Percentiles rank a stretch among this genome's conserved stretches.
phyloP scores from a whole-genome alignment of 805 yeast species.

The Schizosaccharomyces lindneri region DNA sequence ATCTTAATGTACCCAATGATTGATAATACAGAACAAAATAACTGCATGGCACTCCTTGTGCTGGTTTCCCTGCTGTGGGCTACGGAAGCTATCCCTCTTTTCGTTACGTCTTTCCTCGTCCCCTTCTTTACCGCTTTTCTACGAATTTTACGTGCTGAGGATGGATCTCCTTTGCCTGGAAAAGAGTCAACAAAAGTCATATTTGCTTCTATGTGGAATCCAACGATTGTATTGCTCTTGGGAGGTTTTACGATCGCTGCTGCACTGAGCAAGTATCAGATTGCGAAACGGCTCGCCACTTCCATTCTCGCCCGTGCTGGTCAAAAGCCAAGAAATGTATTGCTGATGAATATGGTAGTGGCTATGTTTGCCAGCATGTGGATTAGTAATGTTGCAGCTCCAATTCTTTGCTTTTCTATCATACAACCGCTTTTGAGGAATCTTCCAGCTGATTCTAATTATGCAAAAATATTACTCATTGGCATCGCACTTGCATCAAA shows the following conservation, averaged over 20 bases:
- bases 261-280: conserved; percentile 70
- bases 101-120: conserved; percentile 62
- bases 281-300: conserved; percentile 69
- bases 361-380: conserved; percentile 77
- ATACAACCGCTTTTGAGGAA: conserved; percentile 76
- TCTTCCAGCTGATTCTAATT: conserved; percentile 49
- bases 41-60: conserved; percentile 63
- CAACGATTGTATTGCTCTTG: conserved; percentile 64
- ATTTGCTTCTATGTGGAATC: conserved; percentile 79
- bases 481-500: conserved; percentile 88
- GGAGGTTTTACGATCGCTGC: conserved; percentile 95
- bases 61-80: conserved; percentile 85
- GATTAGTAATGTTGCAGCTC: conserved; percentile 94
- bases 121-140: conserved; percentile 61
- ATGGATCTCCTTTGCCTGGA: conserved; percentile 28
- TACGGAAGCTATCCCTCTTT: conserved; percentile 69
- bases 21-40: conserved; percentile 37
- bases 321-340: conserved; percentile 52
- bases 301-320: conserved; percentile 64
- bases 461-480: conserved; percentile 59
- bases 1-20: conserved; percentile 20
- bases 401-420: conserved; percentile 74
- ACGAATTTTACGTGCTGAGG: conserved; percentile 35
- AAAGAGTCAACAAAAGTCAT: conserved; percentile 55
- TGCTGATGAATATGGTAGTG: conserved; percentile 62